These are phyloP conservation scores for Arabidopsis hybrid DNA, from an alignment of 441 rosid species.

Conservation along the genomic window DNA sequence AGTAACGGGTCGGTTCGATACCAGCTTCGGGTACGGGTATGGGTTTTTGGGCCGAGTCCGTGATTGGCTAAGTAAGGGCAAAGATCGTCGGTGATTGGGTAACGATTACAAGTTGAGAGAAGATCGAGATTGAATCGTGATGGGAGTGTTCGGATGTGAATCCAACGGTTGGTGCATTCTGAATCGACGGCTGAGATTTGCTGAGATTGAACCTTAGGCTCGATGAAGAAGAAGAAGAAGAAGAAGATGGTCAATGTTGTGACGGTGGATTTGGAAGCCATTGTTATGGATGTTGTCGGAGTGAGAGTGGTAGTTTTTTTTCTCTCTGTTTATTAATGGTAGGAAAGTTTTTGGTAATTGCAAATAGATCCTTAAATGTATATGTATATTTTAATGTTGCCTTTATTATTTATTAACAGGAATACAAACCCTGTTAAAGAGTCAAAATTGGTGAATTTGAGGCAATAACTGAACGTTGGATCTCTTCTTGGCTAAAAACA, in stretches of 20 bases:
- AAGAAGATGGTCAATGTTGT: slow-evolving; percentile 27
- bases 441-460: too few species aligned
- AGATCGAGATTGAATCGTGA: slow-evolving; percentile 85
- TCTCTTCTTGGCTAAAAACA: too few species aligned
- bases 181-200: slow-evolving; percentile 45
- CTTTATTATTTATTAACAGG: background rate
- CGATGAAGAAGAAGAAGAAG: slow-evolving; percentile 34
- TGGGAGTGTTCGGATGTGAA: slow-evolving; percentile 83
- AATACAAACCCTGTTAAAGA: background rate
- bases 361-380: background rate
- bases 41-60: slow-evolving; percentile 90
- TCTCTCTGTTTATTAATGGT: slow-evolving; percentile 1
- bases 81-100: slow-evolving; percentile 66
- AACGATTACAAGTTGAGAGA: slow-evolving; percentile 72
- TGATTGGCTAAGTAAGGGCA: slow-evolving; percentile 81
- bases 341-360: background rate
- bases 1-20: slow-evolving; percentile 76
- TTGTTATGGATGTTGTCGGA: slow-evolving; percentile 39
- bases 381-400: background rate
- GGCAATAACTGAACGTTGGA: too few species aligned
- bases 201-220: slow-evolving; percentile 27
- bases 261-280: slow-evolving; percentile 50
- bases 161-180: slow-evolving; percentile 80
- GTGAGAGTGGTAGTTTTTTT: slow-evolving; percentile 25
- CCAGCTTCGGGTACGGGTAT: slow-evolving; percentile 82